Conservation (phyloP, 2,329 filamentous ascomycete species). For the Nothophoma quercina region DNA sequence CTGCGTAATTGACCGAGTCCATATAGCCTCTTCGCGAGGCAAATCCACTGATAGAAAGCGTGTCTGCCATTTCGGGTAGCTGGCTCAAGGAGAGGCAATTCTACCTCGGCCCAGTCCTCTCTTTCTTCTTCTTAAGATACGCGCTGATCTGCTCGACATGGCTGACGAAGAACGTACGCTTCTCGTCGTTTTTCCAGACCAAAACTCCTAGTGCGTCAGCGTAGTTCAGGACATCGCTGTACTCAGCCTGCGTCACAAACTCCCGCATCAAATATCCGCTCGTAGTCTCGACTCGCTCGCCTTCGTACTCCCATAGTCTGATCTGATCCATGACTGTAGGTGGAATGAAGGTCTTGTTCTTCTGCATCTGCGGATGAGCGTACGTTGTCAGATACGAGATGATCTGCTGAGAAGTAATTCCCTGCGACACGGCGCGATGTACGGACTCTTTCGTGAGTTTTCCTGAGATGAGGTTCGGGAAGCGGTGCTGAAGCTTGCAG, state of each 20-base stretch:
- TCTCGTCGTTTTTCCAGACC: constrained; percentile 82
- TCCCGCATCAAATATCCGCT: constrained; percentile 89
- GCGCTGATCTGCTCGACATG: constrained; percentile 87
- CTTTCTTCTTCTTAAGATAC: constrained; percentile 69
- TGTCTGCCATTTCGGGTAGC: no score
- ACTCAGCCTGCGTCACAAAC: constrained; percentile 76
- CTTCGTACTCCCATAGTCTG: constrained; percentile 95
- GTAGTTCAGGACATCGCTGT: constrained; percentile 73
- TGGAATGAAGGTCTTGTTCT: constrained; percentile 78
- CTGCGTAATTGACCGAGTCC: constrained; percentile 83
- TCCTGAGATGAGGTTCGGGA: constrained; percentile 91
- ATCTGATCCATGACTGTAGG: constrained; percentile 98
- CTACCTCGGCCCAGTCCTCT: constrained; percentile 19
- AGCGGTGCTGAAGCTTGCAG: constrained; percentile 84
- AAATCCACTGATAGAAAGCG: no score
- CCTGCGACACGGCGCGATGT: constrained; percentile 82
- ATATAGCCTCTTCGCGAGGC: no score
- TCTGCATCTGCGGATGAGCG: constrained; percentile 92
- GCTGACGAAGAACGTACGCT: constrained; percentile 88
- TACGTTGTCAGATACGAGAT: constrained; percentile 91
- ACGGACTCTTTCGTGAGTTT: constrained; percentile 90
- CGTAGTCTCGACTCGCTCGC: constrained; percentile 88
- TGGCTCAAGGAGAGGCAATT: no score
- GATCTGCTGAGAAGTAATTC: constrained; percentile 95
- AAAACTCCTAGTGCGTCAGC: constrained; percentile 91